Evolutionary conservation across 176 grass and related monocot species (phyloP).

Genomic region (Olyra latifolia): DNA sequence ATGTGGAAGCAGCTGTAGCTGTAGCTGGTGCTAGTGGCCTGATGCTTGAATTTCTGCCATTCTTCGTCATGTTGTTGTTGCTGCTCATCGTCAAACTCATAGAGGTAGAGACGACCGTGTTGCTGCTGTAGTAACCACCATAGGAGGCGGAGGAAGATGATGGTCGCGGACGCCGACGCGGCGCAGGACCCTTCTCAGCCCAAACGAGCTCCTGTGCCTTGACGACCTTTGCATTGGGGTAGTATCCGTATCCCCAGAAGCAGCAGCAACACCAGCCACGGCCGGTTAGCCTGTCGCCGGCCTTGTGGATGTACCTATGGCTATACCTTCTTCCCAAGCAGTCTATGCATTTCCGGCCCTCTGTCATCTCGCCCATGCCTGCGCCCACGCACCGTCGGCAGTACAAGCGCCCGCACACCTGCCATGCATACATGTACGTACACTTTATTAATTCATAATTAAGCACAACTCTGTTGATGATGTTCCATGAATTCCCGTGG

Average conservation of each 20-base stretch:
- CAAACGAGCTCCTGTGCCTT: slow-evolving; percentile 61
- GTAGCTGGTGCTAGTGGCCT: neutral
- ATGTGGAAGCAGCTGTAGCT: slow-evolving; percentile 4
- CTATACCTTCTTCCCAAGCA: slow-evolving; percentile 65
- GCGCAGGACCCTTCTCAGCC: slow-evolving; percentile 63
- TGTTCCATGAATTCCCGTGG: too few species aligned
- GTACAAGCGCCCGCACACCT: slow-evolving; percentile 68
- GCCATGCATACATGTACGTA: neutral
- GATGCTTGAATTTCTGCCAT: neutral
- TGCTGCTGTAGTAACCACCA: slow-evolving; percentile 6
- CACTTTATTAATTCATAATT: too few species aligned
- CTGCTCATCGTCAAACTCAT: slow-evolving; percentile 47
- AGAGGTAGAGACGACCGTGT: slow-evolving; percentile 4
- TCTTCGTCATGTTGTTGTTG: neutral
- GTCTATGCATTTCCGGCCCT: slow-evolving; percentile 69
- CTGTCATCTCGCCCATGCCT: slow-evolving; percentile 68
- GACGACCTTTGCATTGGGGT: slow-evolving; percentile 28
- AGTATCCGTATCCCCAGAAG: slow-evolving; percentile 18
- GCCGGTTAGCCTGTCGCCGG: slow-evolving; percentile 21
- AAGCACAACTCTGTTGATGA: too few species aligned
- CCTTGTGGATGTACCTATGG: slow-evolving; percentile 63
- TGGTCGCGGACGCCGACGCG: neutral
- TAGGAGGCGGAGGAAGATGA: neutral
- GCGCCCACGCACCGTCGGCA: slow-evolving; percentile 50
- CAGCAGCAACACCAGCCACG: slow-evolving; percentile 22